Conservation (phyloP, 805 yeast species). For the Nakazawaea populi region DNA sequence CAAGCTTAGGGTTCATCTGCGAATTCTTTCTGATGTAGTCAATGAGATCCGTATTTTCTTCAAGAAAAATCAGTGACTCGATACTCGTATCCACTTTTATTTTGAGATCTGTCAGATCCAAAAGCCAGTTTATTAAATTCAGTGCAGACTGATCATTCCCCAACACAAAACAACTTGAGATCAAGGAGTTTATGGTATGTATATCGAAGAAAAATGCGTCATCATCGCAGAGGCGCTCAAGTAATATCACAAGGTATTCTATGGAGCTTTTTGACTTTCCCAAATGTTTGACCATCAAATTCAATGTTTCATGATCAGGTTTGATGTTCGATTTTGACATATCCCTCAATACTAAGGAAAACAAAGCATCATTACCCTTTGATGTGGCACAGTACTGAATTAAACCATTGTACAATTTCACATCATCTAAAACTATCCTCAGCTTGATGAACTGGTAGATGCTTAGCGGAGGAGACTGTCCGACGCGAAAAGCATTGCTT, state of each 20-base stretch:
- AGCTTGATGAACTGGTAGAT: not conserved
- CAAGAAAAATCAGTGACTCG: not conserved
- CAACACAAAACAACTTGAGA: not conserved
- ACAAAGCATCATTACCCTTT: not conserved
- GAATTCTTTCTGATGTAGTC: not conserved
- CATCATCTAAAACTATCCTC: constrained; percentile 1
- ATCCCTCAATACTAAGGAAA: not conserved
- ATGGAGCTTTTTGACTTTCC: not conserved
- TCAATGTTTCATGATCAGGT: not conserved
- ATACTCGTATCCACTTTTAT: not conserved
- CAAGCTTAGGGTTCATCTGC: not conserved
- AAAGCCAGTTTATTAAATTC: not conserved
- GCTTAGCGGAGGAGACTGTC: not conserved
- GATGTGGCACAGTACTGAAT: not conserved
- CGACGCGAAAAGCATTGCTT: constrained; percentile 1
- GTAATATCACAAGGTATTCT: not conserved
- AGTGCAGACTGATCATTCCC: not conserved
- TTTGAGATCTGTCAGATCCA: constrained; percentile 1
- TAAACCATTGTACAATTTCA: constrained; percentile 1
- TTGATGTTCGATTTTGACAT: not conserved
- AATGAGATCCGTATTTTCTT: not conserved
- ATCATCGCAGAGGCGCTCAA: not conserved
- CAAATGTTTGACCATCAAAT: not conserved
- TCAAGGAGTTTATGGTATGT: not conserved
- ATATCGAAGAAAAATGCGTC: not conserved